Evolutionary conservation across 352 stramenopile species (phyloP), one percentile per base, ranked within the genome.

Genomic region (Phytophthora brassicae): DNA sequence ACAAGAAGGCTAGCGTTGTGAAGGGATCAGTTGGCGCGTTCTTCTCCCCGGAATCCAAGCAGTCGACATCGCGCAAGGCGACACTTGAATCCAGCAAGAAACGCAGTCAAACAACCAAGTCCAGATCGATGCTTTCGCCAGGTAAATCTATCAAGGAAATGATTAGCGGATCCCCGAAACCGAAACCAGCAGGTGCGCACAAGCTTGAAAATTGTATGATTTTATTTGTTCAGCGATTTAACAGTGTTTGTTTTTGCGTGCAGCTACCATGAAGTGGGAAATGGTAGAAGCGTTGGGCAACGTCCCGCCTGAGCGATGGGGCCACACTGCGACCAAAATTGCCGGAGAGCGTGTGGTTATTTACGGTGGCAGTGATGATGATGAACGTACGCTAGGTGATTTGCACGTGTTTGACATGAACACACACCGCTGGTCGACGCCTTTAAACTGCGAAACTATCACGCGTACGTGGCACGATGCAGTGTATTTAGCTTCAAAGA

Each of bases 321-420:
- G 92, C 42, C 87, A 96, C 57, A 95, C 83, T 0, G 89, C 89
- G 46, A 97, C 92, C 4, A 80, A 82, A 58, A 96, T 98, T 56
- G 87, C 88, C 16, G 72, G 94, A 48, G 70, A 89, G 41, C 83
- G 88, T 17, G 70, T 98, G 11, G 80, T 98, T 12, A 67, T 98
- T 5, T 98, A 98, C 59, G 94, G 94, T 26, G 94, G 94, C 33
- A 90, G 95, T 42, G 85, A 94, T 53, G 86, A 97, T 44, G 84
- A 96, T 60, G 77, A 91, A 50, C 52, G 42, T 6, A 96, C 84
- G 38, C 79, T 96, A 48, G 85, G 85, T 19, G 90, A 97, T 50
- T 70, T 97, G 38, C 83, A 90, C 46, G 84, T 97, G 17, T 93
- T 92, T 57, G 87, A 97, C 56, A 60, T 96, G 41, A 66, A 72